Evolutionary conservation across 805 yeast genomes (phyloP), one percentile per base, ranked within the genome.

Genomic region (Candida quercuum): DNA sequence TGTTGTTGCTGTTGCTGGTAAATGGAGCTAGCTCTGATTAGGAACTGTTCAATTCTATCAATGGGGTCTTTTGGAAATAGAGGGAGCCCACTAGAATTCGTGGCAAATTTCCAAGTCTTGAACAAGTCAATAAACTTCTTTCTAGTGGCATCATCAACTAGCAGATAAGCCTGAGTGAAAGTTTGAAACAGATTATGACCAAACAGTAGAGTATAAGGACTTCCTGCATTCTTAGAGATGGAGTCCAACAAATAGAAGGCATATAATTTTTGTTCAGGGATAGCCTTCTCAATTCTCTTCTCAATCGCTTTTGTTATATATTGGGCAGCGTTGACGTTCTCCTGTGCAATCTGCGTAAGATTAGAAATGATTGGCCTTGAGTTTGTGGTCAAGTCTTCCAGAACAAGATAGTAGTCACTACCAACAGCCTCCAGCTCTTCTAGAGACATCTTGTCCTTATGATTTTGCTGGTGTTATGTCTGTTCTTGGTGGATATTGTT

Each of bases 281-380:
- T 74, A 52, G 93, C 79, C 57, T 76, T 81, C 46, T 73, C 71
- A 34, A 91, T 79, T 58, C 96, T 74, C 36, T 69, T 70, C 47
- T 81, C 86, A 38, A 93, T 75, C 13, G 88, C 86, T 37, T 75
- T 74, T 14, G 85, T 76, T 30, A 93, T 85, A 34, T 81, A 85
- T 37, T 76, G 75, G 8, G 97, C 96, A 38, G 74, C 77, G 32
- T 74, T 73, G 16, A 78, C 72, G 56, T 87, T 86, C 55, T 93
- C 98, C 49, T 77, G 84, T 3, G 99, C 98, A 37, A 88, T 74
- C 28, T 76, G 71, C 8, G 98, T 93, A 51, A 89, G 69, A 31
- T 78, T 83, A 28, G 85, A 81, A 42, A 93, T 93, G 38, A 89
- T 85, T 10, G 97, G 97, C 41, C 87, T 71, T 7, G 96, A 86